Evolutionary conservation across 139 green algal species (phyloP).

Genomic region (Chlamydomonas sphaeroides): DNA sequence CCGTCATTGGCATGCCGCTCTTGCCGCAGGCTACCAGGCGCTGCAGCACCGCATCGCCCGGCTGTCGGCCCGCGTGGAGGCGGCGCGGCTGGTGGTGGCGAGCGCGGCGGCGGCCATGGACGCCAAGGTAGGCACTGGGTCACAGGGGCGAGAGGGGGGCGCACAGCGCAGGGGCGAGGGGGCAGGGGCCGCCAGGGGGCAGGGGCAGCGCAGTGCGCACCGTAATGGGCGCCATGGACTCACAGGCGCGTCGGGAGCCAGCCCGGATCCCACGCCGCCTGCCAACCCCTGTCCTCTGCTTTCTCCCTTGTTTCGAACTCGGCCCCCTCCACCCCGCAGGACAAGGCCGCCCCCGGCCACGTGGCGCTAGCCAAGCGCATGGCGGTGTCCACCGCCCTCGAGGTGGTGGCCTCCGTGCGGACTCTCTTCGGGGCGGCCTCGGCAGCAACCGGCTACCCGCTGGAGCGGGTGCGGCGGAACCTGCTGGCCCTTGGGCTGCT

Average conservation of each 20-base stretch:
- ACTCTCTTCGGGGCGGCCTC: not conserved
- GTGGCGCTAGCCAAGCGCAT: not conserved
- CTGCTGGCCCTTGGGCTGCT: not conserved
- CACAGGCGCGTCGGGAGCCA: too few relatives aligned
- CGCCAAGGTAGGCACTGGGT: too few relatives aligned
- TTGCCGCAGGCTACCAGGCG: not conserved
- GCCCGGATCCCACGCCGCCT: too few relatives aligned
- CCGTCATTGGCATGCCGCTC: too few relatives aligned
- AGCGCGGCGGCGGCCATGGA: not conserved
- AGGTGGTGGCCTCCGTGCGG: not conserved
- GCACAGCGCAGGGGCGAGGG: too few relatives aligned
- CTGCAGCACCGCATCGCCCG: not conserved
- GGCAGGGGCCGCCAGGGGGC: too few relatives aligned
- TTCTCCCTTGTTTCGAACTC: too few relatives aligned
- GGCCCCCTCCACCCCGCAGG: not conserved
- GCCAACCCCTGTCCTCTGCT: too few relatives aligned
- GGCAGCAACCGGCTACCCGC: not conserved
- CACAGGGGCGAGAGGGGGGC: too few relatives aligned
- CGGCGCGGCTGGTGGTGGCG: conserved; percentile 1
- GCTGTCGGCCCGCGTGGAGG: not conserved
- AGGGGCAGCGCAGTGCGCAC: too few relatives aligned
- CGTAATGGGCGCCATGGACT: too few relatives aligned
- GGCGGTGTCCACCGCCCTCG: not conserved
- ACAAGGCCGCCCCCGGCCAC: not conserved
- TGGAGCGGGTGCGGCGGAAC: not conserved